phyloP scores from a whole-genome alignment of 192 early-diverging fungal species.

The Rhizophagus clarus region DNA sequence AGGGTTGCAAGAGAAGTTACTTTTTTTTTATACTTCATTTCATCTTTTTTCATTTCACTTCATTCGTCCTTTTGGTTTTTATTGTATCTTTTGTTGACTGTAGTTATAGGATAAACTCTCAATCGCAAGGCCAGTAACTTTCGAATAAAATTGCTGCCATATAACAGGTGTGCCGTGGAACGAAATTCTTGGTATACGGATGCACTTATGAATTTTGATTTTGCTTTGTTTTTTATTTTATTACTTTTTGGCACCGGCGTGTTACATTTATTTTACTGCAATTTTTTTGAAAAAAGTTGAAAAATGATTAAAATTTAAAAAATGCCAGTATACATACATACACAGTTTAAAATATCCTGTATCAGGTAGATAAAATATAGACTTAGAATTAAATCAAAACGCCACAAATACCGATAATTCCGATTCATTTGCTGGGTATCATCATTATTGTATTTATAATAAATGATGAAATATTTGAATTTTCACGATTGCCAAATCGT shows the following conservation, averaged over 20 bases:
- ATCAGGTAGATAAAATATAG: no score
- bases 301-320: not conserved
- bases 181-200: constrained; percentile 17
- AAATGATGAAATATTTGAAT: no score
- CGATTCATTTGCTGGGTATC: no score
- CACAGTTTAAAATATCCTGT: no score
- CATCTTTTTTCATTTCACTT: constrained; percentile 15
- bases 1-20: constrained; percentile 32
- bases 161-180: constrained; percentile 26
- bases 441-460: no score
- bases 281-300: not conserved
- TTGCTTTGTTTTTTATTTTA: not conserved
- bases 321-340: no score
- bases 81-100: constrained; percentile 27
- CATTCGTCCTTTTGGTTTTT: constrained; percentile 22
- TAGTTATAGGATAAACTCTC: constrained; percentile 26
- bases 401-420: not conserved
- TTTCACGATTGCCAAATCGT: no score
- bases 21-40: constrained; percentile 26
- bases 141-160: constrained; percentile 26
- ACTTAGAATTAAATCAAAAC: not conserved
- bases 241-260: not conserved
- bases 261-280: not conserved
- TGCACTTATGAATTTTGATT: constrained; percentile 2
- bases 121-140: constrained; percentile 26